These are phyloP conservation scores for Alternaria sp. DNA, from an alignment of 2,329 filamentous ascomycete species.

Conservation along the genomic window DNA sequence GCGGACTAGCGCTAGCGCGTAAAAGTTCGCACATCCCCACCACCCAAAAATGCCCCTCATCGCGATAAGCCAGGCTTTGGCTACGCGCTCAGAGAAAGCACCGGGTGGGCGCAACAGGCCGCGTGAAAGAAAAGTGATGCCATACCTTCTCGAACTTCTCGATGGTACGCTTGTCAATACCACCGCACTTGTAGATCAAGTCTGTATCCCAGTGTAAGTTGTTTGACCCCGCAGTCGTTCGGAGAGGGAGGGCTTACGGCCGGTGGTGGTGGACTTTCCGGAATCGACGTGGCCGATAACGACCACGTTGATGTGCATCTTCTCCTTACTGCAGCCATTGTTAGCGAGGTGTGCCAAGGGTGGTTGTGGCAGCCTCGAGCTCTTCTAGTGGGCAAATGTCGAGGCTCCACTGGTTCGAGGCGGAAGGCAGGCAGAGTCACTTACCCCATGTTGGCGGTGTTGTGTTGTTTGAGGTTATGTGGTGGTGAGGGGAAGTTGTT, in stretches of 20 bases:
- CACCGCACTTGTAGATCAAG: constrained; percentile 99
- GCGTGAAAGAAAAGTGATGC: constrained; percentile 30
- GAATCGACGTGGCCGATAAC: constrained; percentile 99
- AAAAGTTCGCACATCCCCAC: constrained; percentile 53
- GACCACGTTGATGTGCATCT: constrained; percentile 94
- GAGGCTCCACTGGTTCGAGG: constrained; percentile 23
- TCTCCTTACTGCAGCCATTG: constrained; percentile 77
- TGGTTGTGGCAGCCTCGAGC: constrained; percentile 1
- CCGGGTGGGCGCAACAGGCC: constrained; percentile 18
- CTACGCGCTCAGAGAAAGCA: constrained; percentile 35
- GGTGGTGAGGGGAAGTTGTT: constrained; percentile 46
- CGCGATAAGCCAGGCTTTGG: constrained; percentile 44
- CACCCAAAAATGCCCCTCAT: constrained; percentile 49
- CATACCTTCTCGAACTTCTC: constrained; percentile 99
- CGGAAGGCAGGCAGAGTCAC: constrained; percentile 40
- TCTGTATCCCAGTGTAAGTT: constrained; percentile 63
- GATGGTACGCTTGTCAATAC: constrained; percentile 99
- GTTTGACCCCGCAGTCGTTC: constrained; percentile 38
- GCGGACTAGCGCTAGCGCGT: constrained; percentile 46
- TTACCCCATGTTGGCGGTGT: constrained; percentile 69
- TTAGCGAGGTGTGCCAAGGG: constrained; percentile 40
- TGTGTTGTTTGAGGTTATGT: constrained; percentile 39
- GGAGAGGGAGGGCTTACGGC: constrained; percentile 65
- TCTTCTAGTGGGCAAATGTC: neutral
- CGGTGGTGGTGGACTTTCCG: constrained; percentile 96